These are phyloP conservation scores for Naganishia vaughanmartiniae DNA, from an alignment of 768 basidiomycete species.

Conservation along the genomic window DNA sequence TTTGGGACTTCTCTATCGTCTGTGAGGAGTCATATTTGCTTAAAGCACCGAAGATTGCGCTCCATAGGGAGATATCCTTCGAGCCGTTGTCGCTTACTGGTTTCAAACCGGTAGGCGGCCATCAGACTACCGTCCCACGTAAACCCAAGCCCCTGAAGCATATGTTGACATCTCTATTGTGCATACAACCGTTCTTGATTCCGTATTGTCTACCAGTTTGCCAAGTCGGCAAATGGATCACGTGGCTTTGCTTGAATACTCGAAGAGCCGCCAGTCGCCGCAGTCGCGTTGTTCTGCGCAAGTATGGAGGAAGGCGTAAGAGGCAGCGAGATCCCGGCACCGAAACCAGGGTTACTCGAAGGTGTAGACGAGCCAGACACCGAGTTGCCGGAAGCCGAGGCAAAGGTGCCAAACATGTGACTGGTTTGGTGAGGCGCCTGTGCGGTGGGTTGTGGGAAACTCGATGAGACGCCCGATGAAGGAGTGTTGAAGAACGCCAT, in stretches of 20 bases:
- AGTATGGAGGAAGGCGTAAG: background rate
- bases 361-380: conserved; percentile 26
- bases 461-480: conserved; percentile 7
- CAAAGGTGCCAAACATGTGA: conserved; percentile 30
- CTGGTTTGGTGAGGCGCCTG: conserved; percentile 27
- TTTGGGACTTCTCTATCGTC: no score
- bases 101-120: no score
- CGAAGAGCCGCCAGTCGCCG: conserved; percentile 20
- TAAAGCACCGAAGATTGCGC: no score
- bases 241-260: conserved; percentile 41
- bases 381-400: conserved; percentile 16
- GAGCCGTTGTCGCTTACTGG: no score
- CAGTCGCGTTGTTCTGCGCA: background rate
- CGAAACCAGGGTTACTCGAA: conserved; percentile 20
- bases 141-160: background rate
- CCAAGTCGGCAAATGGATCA: conserved; percentile 53
- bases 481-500: conserved; percentile 50
- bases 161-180: background rate
- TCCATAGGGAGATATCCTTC: no score
- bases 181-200: conserved; percentile 1
- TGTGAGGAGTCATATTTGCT: no score
- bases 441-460: conserved; percentile 11
- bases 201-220: conserved; percentile 39
- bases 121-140: no score
- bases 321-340: conserved; percentile 20